Base-by-base conservation (phyloP, 2,329 filamentous ascomycete species). In the Aspergillus sp. region DNA sequence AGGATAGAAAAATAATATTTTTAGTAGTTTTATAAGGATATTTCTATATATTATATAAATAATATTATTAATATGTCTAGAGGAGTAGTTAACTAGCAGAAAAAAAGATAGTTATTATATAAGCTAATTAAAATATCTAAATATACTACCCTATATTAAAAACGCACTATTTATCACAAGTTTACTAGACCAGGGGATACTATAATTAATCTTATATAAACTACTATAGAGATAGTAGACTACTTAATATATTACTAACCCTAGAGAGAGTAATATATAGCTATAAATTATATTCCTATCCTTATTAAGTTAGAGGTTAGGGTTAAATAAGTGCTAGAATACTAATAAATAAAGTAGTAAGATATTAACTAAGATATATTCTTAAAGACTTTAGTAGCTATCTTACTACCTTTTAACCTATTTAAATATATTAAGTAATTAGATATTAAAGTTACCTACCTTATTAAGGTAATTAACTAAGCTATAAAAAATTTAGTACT, bases 171-270 rank as follows among this genome's bases (percentile, higher is more conserved):
- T n/a, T n/a, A n/a, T n/a, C n/a, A n/a, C n/a, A n/a, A n/a, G n/a
- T n/a, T n/a, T n/a, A n/a, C n/a, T n/a, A n/a, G n/a, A n/a, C n/a
- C n/a, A n/a, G n/a, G n/a, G n/a, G n/a, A 37, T 27, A 45, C 37
- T 2, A 51, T 39, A 0, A 44, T 51, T 3, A 37, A 51, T 13
- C 37, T 49, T 1, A 37, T 43, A 3, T 39, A 31, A 7, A 37
- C 31, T 1, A 46, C 27, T 0, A 10, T 26, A 3, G 9, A 11
- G 2, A 4, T 48, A 6, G 11, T 26, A 3, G 33, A 45, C 3
- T 29, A 31, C 1, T 30, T 50, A 11, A 27, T 50, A 7, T n/a
- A 11, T 2, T 48, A 31, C 7, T 5, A 42, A 32, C 29, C 7
- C 5, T 9, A 30, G 1, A 2, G 27, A 1, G 10, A 40, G 1